Evolutionary conservation across 805 yeast species (phyloP).

Genomic region (Barnettozyma pratensis): DNA sequence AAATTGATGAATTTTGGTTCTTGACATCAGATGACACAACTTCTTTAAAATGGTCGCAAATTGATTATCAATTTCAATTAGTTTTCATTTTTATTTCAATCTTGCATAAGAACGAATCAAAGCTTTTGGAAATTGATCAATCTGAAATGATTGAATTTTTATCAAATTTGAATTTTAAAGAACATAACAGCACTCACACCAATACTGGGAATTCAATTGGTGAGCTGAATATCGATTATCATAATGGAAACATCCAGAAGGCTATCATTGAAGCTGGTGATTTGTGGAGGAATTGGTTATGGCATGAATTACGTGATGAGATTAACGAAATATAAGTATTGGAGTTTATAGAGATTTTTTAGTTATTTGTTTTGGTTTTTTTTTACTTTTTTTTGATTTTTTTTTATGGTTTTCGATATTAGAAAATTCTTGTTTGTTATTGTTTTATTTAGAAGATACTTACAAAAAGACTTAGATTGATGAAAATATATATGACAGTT

Average conservation of each 20-base stretch:
- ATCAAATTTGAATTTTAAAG: conserved; percentile 32
- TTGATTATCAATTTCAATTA: conserved; percentile 74
- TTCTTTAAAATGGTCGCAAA: conserved; percentile 47
- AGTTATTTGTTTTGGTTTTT: not conserved
- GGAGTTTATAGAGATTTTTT: conserved; percentile 3
- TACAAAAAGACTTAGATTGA: too few species aligned
- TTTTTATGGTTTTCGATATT: not conserved
- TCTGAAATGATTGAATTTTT: conserved; percentile 80
- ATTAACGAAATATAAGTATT: conserved; percentile 13
- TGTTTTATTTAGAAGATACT: too few species aligned
- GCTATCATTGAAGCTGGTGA: conserved; percentile 78
- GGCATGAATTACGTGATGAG: conserved; percentile 49
- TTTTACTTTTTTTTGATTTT: not conserved
- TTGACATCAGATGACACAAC: conserved; percentile 14
- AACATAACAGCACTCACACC: not conserved
- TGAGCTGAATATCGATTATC: not conserved
- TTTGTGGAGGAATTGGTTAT: conserved; percentile 81
- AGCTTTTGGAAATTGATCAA: conserved; percentile 82
- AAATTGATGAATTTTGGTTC: conserved; percentile 17
- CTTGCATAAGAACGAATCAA: conserved; percentile 71
- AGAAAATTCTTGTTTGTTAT: too few species aligned
- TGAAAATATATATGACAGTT: too few species aligned
- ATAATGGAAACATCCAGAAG: conserved; percentile 50
- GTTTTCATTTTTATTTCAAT: conserved; percentile 74
- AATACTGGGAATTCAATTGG: conserved; percentile 1